phyloP scores from a whole-genome alignment of 805 yeast species.

The Nakazawaea ernobii region DNA sequence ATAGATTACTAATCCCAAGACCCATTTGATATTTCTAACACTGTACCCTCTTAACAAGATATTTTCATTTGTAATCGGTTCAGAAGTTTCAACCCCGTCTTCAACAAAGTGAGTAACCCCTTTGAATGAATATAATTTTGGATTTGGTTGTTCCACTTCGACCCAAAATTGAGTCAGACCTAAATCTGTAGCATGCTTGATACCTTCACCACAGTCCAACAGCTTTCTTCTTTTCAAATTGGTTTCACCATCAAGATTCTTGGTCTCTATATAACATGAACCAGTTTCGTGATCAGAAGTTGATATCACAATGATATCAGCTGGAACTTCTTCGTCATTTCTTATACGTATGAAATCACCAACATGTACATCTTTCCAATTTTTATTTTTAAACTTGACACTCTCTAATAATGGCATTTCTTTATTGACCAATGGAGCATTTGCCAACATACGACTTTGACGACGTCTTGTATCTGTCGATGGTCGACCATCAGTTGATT shows the following conservation, averaged over 20 bases:
- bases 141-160: constrained; percentile 83
- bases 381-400: constrained; percentile 32
- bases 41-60: constrained; percentile 69
- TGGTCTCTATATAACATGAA: constrained; percentile 68
- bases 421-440: neutral
- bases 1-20: constrained; percentile 66
- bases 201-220: constrained; percentile 45
- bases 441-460: neutral
- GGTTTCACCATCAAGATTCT: constrained; percentile 77
- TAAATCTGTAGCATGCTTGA: constrained; percentile 42
- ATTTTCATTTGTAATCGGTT: constrained; percentile 66
- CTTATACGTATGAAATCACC: constrained; percentile 68
- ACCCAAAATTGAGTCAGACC: constrained; percentile 54
- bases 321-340: constrained; percentile 73
- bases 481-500: neutral
- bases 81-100: constrained; percentile 40
- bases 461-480: neutral
- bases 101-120: constrained; percentile 55
- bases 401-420: constrained; percentile 9
- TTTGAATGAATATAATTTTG: constrained; percentile 70
- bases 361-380: constrained; percentile 71
- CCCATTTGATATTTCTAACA: constrained; percentile 82
- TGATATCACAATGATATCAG: constrained; percentile 62
- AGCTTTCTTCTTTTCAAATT: constrained; percentile 75
- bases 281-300: constrained; percentile 62